Evolutionary conservation across 345 rosid genomes (phyloP).

Genomic region (Linum trigynum): DNA sequence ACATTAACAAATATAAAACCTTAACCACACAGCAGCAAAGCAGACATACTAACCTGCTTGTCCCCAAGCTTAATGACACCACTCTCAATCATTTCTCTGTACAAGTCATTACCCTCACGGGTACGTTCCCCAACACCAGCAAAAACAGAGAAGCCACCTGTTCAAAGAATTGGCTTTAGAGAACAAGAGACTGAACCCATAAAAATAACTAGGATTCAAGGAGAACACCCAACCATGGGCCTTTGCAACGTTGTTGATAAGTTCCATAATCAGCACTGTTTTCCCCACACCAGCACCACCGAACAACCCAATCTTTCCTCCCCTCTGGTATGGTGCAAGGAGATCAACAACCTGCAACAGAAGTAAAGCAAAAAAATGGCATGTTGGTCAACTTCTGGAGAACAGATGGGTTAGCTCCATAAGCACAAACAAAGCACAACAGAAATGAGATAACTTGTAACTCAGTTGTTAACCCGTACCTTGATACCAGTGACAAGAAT

Average conservation of each 20-base stretch:
- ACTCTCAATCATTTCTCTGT: slow-evolving; percentile 98
- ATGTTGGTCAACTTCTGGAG: neutral
- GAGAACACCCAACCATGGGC: slow-evolving; percentile 12
- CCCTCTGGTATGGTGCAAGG: slow-evolving; percentile 18
- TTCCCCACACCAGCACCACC: slow-evolving; percentile 27
- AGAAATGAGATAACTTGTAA: neutral
- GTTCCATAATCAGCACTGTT: slow-evolving; percentile 25
- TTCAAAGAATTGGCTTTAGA: slow-evolving; percentile 8
- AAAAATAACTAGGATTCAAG: neutral
- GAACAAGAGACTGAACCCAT: neutral
- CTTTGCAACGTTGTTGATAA: slow-evolving; percentile 21
- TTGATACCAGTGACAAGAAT: slow-evolving; percentile 95
- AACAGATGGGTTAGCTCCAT: neutral
- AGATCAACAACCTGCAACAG: slow-evolving; percentile 17
- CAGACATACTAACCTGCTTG: slow-evolving; percentile 47
- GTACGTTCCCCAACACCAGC: slow-evolving; percentile 99
- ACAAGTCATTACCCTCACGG: slow-evolving; percentile 97
- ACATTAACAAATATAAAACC: neutral
- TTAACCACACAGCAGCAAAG: neutral
- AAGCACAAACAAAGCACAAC: too few relatives aligned
- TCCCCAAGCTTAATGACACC: slow-evolving; percentile 99
- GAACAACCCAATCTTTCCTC: slow-evolving; percentile 23
- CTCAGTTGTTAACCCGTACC: slow-evolving; percentile 24
- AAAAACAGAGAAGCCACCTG: slow-evolving; percentile 99
- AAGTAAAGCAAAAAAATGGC: neutral